Evolutionary conservation across 805 yeast genomes (phyloP), one percentile per base, ranked within the genome.

Genomic region (Sugiyamaella floridensis): DNA sequence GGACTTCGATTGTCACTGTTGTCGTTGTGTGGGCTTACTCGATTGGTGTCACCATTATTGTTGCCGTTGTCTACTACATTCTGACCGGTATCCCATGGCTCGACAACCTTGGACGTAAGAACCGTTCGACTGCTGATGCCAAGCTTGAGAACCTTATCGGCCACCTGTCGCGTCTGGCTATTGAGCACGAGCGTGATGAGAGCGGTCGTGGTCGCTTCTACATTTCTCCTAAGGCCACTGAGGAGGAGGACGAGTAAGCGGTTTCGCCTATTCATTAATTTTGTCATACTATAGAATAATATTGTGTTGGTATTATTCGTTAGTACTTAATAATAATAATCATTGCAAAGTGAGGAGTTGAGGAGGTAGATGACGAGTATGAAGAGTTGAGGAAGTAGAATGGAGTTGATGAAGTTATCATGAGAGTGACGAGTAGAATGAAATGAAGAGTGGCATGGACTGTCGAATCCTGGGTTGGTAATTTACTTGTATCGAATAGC

Each of bases 1-100:
- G 95, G 95, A 89, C 90, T 72, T 95, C 89, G 77, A 85, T 89
- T 64, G 96, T 89, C 67, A 83, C 97, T 56, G 95, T 89, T 69
- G 89, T 85, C 71, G 85, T 95, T 78, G 80, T 86, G 75, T 89
- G 93, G 93, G 76, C 86, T 71, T 89, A 86, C 90, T 87, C 96
- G 60, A 85, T 89, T 77, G 95, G 96, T 81, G 88, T 86, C 75
- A 88, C 89, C 87, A 88, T 95, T 79, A 82, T 83, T 76, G 75
- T 89, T 79, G 96, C 96, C 73, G 95, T 96, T 81, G 88, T 90
- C 70, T 89, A 89, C 84, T 89, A 82, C 86, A 66, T 86, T 71
- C 86, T 89, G 43, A 60, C 61, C 57, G 63, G 63, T 44, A 58
- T 62, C 43, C 64, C 67, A 18, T 55, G 53, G 43, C 60, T 68